Evolutionary conservation across 306 rosid genomes (phyloP).

Genomic region (Malus fusca): DNA sequence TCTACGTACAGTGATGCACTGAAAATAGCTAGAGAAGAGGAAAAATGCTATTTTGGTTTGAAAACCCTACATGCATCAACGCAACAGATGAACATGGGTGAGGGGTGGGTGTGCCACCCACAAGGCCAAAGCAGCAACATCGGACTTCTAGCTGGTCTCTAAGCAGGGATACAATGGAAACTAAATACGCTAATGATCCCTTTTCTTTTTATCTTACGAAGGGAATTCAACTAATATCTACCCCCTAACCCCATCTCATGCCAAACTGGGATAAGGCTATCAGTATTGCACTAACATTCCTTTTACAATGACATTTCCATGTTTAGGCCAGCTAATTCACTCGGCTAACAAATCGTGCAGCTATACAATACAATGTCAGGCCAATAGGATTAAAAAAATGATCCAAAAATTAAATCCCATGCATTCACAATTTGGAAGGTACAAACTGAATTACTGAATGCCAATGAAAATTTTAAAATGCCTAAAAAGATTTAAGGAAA

Average conservation of each 20-base stretch:
- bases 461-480: neutral
- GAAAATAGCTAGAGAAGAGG: neutral
- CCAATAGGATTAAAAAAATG: neutral
- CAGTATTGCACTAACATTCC: neutral
- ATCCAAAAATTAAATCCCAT: neutral
- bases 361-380: neutral
- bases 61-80: neutral
- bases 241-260: neutral
- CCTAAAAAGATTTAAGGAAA: neutral
- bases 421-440: neutral
- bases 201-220: neutral
- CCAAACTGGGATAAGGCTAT: neutral
- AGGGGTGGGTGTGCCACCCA: neutral
- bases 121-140: neutral
- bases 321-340: neutral
- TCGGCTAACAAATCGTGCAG: neutral
- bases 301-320: neutral
- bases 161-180: neutral
- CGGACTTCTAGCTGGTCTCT: neutral
- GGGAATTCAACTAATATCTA: neutral
- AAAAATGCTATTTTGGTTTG: neutral
- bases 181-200: neutral
- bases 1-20: neutral
- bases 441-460: neutral
- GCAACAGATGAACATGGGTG: neutral